Evolutionary conservation across 1,284 basidiomycete genomes (phyloP).

Genomic region (Tilletia caries): DNA sequence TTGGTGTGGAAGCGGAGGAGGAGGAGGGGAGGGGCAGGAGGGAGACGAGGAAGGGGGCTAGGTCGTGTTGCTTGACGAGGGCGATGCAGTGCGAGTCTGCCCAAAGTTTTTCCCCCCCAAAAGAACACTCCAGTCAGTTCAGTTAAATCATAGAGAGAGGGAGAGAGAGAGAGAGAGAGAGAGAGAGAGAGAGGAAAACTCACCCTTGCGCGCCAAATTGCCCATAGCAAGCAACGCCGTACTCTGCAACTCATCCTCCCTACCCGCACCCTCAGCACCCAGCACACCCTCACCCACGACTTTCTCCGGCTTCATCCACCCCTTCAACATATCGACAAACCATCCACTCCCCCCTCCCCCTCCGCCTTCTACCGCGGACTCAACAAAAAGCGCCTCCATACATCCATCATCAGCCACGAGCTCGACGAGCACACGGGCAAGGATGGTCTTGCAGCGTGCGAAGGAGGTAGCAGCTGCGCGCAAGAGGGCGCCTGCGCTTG

Average conservation of each 20-base stretch:
- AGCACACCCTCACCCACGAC: constrained; percentile 20
- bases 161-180: no score
- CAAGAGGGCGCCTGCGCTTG: not conserved
- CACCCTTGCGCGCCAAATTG: constrained; percentile 65
- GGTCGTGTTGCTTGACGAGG: constrained; percentile 31
- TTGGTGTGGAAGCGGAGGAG: not conserved
- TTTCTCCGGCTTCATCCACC: constrained; percentile 63
- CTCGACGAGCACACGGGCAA: constrained; percentile 79
- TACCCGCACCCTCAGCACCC: not conserved
- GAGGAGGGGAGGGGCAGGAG: constrained; percentile 26
- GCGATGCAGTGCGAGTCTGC: constrained; percentile 37
- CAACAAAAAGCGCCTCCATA: constrained; percentile 64
- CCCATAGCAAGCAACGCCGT: constrained; percentile 77
- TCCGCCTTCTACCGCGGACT: not conserved
- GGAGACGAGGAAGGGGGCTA: constrained; percentile 34
- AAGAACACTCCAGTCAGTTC: not conserved
- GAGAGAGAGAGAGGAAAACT: no score
- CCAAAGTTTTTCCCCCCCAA: not conserved
- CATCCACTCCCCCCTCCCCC: constrained; percentile 31
- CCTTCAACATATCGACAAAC: constrained; percentile 70
- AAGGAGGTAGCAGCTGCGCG: not conserved
- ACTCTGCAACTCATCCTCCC: constrained; percentile 72
- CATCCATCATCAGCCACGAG: constrained; percentile 77
- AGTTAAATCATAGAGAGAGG: no score
- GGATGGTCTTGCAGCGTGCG: constrained; percentile 68